Evolutionary conservation across 305 asterid genomes (phyloP).

Genomic region (Fraxinus xanthoxyloides): DNA sequence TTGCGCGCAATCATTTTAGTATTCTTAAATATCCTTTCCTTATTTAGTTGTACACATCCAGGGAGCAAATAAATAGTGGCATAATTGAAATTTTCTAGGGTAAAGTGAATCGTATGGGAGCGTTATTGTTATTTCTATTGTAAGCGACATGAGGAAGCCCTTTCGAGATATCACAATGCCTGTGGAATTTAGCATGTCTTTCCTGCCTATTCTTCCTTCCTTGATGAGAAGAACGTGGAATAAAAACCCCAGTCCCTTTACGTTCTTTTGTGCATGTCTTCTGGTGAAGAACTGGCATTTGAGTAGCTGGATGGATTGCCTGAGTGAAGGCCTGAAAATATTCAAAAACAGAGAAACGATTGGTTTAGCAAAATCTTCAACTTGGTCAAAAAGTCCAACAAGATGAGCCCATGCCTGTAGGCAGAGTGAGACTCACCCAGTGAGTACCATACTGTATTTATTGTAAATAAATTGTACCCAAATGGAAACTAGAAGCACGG

Average conservation of each 20-base stretch:
- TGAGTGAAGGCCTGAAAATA: constrained; percentile 45
- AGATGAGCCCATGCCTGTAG: background rate
- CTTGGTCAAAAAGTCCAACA: background rate
- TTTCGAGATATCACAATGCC: constrained; percentile 37
- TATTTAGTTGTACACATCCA: no score
- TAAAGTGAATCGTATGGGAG: constrained; percentile 37
- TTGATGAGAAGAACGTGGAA: constrained; percentile 56
- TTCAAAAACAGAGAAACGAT: background rate
- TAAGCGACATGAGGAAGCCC: constrained; percentile 31
- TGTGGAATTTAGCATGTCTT: constrained; percentile 39
- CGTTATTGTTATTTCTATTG: constrained; percentile 14
- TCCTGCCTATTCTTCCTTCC: constrained; percentile 49
- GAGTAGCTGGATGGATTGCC: constrained; percentile 41
- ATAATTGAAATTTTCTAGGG: constrained; percentile 39
- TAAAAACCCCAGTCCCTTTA: constrained; percentile 92
- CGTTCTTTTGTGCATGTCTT: constrained; percentile 52
- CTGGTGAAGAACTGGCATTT: constrained; percentile 27
- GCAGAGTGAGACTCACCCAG: background rate
- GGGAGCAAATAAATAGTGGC: background rate
- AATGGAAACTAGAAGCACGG: no score
- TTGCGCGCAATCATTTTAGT: no score
- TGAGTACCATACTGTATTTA: background rate
- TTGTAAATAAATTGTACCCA: background rate
- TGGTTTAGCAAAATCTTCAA: background rate
- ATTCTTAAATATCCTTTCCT: no score